Base-by-base conservation (phyloP, 176 grass and related monocot genomes). In the Cymbopogon citratus region DNA sequence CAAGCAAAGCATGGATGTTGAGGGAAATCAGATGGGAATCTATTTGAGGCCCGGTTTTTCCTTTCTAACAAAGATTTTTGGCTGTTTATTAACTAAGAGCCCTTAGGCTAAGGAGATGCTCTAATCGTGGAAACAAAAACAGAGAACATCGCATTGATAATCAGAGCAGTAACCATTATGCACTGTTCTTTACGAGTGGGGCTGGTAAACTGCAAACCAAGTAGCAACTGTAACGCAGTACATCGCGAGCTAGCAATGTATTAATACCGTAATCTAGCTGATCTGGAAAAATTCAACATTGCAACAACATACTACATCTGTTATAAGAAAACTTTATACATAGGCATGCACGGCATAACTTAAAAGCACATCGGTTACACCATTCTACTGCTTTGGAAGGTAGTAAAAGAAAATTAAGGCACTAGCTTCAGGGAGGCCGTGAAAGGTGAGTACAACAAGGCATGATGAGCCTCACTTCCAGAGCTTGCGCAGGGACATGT, bases 401-500 rank as follows among this genome's bases (percentile, higher is more conserved):
- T 2, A 13, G 15, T n/a, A 9, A 9, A n/a, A 40, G 49, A n/a
- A 56, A 0, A 57, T 11, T 8, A 24, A 57, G 54, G 54, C 56
- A 24, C 56, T 60, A 24, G n/a, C n/a, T 60, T 60, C 56, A 12
- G 7, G n/a, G 9, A 25, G 56, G 56, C n/a, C 56, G 9, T 12
- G 54, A 57, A 57, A 23, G 52, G 52, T 23, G 52, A 3, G 56
- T 25, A 25, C 56, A 56, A 23, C 51, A 25, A 15, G 81, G 6
- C 16, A 26, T 67, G 63, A 40, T 40, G 10, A 43, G 40, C 52
- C 57, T 82, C 83, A 97, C 89, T 97, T 97, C 91, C 91, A 93
- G 62, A 97, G 71, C 84, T 97, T 97, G 60, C 94, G 91, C 24
- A 97, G 84, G 43, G 94, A 97, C 94, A 97, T 97, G 80, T 97